Percentiles rank a stretch among this genome's conserved stretches.
Evolutionary conservation across 208 protist genomes (phyloP).

Genomic region (Wallacemonas sp.): DNA sequence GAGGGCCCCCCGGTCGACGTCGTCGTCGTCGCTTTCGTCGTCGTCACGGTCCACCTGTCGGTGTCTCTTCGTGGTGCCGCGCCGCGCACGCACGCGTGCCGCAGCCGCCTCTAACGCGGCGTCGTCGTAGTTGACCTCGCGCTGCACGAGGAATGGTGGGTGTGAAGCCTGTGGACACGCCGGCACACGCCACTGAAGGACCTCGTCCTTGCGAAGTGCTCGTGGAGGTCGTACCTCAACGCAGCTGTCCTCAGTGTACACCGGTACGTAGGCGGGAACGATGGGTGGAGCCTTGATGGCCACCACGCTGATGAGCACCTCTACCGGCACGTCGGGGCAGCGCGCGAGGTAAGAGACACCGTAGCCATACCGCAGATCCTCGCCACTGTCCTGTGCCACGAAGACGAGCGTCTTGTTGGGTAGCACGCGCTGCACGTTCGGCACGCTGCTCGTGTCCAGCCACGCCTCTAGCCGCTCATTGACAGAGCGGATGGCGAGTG

Average conservation of each 20-base stretch:
- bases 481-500: constrained; percentile 49
- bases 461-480: constrained; percentile 39
- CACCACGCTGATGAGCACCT: constrained; percentile 52
- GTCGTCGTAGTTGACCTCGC: constrained; percentile 15
- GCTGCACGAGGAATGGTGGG: constrained; percentile 37
- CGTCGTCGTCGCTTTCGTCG: neutral
- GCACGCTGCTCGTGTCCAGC: constrained; percentile 65
- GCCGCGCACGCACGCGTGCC: neutral
- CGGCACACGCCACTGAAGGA: constrained; percentile 46
- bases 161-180: constrained; percentile 32
- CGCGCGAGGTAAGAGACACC: constrained; percentile 47
- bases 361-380: constrained; percentile 26
- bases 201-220: constrained; percentile 64
- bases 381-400: constrained; percentile 65
- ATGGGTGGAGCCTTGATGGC: constrained; percentile 51
- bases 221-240: constrained; percentile 61
- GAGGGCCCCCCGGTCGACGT: neutral
- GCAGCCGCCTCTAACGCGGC: constrained; percentile 1
- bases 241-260: constrained; percentile 83
- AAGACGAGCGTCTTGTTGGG: constrained; percentile 67
- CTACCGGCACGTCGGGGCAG: constrained; percentile 61
- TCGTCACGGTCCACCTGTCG: constrained; percentile 3
- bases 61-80: neutral
- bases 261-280: constrained; percentile 38
- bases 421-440: constrained; percentile 57